These are phyloP conservation scores for Entelexis paramagnoliae DNA, from an alignment of 1,139 yeast genomes.

Conservation along the genomic window DNA sequence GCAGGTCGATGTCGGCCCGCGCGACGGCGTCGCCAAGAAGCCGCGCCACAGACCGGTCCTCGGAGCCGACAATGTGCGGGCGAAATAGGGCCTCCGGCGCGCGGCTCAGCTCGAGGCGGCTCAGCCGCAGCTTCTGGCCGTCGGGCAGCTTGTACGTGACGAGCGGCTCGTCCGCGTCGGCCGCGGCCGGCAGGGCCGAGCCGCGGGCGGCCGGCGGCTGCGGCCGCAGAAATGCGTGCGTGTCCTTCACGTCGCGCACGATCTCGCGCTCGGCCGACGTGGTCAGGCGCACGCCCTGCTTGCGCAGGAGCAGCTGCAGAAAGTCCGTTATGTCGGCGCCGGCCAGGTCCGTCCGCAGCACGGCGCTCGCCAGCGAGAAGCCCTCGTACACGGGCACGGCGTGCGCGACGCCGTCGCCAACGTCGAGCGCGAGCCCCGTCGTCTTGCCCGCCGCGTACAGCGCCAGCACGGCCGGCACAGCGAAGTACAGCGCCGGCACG, in stretches of 20 bases:
- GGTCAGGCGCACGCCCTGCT: constrained; percentile 50
- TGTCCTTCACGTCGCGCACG: constrained; percentile 68
- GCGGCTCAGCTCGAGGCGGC: constrained; percentile 52
- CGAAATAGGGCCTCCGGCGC: constrained; percentile 69
- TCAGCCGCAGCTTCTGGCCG: constrained; percentile 52
- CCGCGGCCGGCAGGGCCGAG: too few species aligned
- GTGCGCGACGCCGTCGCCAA: constrained; percentile 88
- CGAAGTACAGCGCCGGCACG: constrained; percentile 76
- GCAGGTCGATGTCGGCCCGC: constrained; percentile 66
- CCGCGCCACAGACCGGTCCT: constrained; percentile 58
- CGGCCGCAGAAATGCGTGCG: constrained; percentile 33
- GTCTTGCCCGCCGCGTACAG: constrained; percentile 84
- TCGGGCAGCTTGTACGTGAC: constrained; percentile 59
- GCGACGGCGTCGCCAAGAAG: constrained; percentile 55
- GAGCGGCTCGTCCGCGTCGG: neutral
- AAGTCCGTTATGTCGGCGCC: constrained; percentile 80
- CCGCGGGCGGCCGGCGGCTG: constrained; percentile 2
- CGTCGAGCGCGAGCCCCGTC: constrained; percentile 79
- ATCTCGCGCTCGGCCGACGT: constrained; percentile 76
- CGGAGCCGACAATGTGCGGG: constrained; percentile 72
- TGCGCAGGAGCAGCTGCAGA: constrained; percentile 57
- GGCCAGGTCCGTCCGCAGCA: constrained; percentile 68
- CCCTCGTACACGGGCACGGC: constrained; percentile 88
- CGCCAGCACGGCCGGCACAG: constrained; percentile 75
- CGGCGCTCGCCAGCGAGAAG: constrained; percentile 62